Conservation (phyloP, 2,329 filamentous ascomycete genomes). For the Fusarium sp. region DNA sequence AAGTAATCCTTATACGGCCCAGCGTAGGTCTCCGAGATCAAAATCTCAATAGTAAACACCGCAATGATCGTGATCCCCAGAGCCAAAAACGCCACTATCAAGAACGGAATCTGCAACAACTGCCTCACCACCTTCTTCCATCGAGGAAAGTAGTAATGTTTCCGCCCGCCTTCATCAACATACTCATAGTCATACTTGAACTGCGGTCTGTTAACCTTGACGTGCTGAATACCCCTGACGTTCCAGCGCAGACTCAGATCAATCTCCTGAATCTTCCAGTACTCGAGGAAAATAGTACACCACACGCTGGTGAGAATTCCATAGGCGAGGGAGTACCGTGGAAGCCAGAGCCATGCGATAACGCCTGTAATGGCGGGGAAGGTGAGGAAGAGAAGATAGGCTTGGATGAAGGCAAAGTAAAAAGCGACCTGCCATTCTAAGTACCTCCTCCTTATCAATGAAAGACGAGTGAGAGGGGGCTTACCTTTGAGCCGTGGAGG, state of each 20-base stretch:
- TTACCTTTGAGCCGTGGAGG: constrained; percentile 67
- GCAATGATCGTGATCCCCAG: constrained; percentile 73
- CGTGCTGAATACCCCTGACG: constrained; percentile 72
- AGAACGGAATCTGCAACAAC: constrained; percentile 75
- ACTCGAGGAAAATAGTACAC: constrained; percentile 79
- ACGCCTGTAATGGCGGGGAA: constrained; percentile 76
- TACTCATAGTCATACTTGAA: constrained; percentile 71
- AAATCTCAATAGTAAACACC: constrained; percentile 78
- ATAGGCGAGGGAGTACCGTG: constrained; percentile 76
- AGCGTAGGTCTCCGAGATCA: constrained; percentile 78
- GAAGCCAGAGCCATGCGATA: constrained; percentile 73
- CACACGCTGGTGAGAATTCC: constrained; percentile 73
- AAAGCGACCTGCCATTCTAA: constrained; percentile 67
- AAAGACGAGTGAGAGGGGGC: accelerated
- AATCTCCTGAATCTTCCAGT: constrained; percentile 79
- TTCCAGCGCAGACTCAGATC: constrained; percentile 79
- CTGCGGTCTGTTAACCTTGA: constrained; percentile 72
- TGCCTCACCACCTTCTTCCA: constrained; percentile 73
- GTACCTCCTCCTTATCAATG: no score
- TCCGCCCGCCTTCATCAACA: constrained; percentile 71
- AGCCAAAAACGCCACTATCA: constrained; percentile 64
- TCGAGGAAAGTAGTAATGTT: constrained; percentile 68
- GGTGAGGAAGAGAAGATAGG: constrained; percentile 75
- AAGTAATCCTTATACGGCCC: constrained; percentile 74
- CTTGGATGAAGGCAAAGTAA: constrained; percentile 85